Percentiles rank a stretch among this genome's conserved stretches.
phyloP scores from a whole-genome alignment of 495 filamentous ascomycete species.

The Staphylotrichum longicolle region DNA sequence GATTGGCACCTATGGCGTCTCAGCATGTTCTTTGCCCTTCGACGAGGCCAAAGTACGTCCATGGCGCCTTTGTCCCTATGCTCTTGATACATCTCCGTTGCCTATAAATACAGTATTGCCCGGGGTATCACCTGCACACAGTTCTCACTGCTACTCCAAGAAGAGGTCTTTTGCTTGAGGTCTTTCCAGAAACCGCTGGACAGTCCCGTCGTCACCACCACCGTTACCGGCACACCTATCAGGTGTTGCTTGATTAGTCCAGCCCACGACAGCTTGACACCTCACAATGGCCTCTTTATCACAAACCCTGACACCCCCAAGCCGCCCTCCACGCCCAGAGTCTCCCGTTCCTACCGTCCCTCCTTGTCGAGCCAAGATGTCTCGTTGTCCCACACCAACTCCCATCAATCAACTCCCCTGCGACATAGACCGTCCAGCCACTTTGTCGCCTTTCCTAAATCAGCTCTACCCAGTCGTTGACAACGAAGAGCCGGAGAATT shows the following conservation, averaged over 20 bases:
- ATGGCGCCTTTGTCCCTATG: neutral
- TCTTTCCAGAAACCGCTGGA: no score
- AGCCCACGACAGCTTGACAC: neutral
- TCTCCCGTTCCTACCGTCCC: neutral
- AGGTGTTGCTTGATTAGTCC: no score
- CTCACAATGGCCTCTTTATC: neutral
- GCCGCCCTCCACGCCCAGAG: neutral
- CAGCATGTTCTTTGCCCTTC: neutral
- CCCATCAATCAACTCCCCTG: neutral
- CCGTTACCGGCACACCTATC: no score
- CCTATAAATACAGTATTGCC: neutral
- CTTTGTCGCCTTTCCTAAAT: neutral
- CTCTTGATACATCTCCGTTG: neutral
- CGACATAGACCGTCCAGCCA: neutral
- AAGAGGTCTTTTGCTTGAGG: no score
- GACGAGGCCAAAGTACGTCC: neutral
- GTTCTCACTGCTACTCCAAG: no score
- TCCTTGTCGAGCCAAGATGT: neutral
- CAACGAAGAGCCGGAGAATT: neutral
- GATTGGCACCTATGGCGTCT: neutral
- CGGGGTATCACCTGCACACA: neutral
- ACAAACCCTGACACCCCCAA: neutral
- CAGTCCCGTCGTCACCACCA: no score
- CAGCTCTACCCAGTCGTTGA: neutral
- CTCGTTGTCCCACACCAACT: neutral